Base-by-base conservation (phyloP, 2,329 filamentous ascomycete species). In the Hypoxylon sp. region DNA sequence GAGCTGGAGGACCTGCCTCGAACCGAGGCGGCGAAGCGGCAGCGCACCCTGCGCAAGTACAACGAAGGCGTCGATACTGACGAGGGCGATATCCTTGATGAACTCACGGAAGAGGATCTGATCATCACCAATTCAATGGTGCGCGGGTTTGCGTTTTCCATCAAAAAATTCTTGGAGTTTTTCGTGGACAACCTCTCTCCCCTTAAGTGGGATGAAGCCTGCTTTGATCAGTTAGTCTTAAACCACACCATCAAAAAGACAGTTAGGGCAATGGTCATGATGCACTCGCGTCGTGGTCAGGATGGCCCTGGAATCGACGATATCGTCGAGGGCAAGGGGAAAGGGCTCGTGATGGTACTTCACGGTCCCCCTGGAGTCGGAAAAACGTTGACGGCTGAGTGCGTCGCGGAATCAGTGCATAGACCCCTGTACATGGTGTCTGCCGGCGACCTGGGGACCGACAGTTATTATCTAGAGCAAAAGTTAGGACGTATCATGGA, bases 151-250 rank as follows among this genome's bases (percentile, higher is more conserved):
- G 67, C 70, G n/a, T 69, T 69, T 30, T 63, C 70, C 38, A 49
- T 36, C 13, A 71, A 68, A 53, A 52, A 60, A 38, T 73, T 70
- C 59, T 30, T 83, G 65, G 82, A 84, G 63, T 85, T 86, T 67
- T 84, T 79, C 67, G 77, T 86, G 50, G 82, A 85, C 48, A 74
- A 81, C 11, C 76, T 85, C 4, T 63, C 66, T 1, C 80, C 83
- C 34, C 82, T 86, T 50, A 65, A 77, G 41, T 88, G 84, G 81
- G 84, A 85, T 68, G 78, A 79, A 5, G 74, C 80, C 34, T 84
- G 84, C 6, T 87, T 87, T 58, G 62, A 68, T 2, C 62, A 68
- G 43, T 30, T 73, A 1, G 67, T 73, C 5, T 48, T 71, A 2
- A 51, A 62, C 34, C 49, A 45, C 0, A 56, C 49, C 1, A 68